Conservation (phyloP, 2,329 filamentous ascomycete genomes). For the Aspergillus tanneri region DNA sequence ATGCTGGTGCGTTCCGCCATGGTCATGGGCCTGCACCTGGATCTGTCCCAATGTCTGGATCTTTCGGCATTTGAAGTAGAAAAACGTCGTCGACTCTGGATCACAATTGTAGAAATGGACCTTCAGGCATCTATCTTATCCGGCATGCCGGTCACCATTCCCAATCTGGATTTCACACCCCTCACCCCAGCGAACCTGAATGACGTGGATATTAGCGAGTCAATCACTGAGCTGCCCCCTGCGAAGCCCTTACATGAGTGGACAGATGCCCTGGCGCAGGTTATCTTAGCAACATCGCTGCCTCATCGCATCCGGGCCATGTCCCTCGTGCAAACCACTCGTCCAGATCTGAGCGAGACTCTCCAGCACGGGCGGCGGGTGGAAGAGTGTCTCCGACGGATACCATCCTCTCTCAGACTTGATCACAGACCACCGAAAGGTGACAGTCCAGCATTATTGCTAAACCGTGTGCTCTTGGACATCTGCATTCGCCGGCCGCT, state of each 20-base stretch:
- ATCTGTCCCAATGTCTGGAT: conserved; percentile 33
- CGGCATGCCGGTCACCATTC: conserved; percentile 42
- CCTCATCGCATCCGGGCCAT: conserved; percentile 18
- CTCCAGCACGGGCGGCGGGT: conserved; percentile 12
- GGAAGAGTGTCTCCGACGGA: conserved; percentile 12
- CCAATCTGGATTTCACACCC: conserved; percentile 38
- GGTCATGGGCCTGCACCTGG: conserved; percentile 45
- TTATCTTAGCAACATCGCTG: conserved; percentile 17
- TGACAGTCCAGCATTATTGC: conserved; percentile 2
- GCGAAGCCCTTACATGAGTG: conserved; percentile 25
- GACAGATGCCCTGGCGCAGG: conserved; percentile 17
- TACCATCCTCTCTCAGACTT: conserved; percentile 10
- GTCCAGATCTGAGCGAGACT: conserved; percentile 11
- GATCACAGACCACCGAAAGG: not conserved
- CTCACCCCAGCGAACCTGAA: conserved; percentile 42
- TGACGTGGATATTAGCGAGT: conserved; percentile 44
- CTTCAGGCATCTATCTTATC: conserved; percentile 42
- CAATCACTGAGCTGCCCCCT: conserved; percentile 29
- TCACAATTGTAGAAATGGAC: conserved; percentile 48
- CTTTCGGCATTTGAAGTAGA: conserved; percentile 38
- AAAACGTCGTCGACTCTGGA: conserved; percentile 37
- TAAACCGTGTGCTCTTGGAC: conserved; percentile 28
- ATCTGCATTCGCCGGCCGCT: conserved; percentile 30
- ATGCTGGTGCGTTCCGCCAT: conserved; percentile 34
- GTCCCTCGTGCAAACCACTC: conserved; percentile 7